phyloP scores from a whole-genome alignment of 169 alveolate species.

The Hepatocystis sp. region DNA sequence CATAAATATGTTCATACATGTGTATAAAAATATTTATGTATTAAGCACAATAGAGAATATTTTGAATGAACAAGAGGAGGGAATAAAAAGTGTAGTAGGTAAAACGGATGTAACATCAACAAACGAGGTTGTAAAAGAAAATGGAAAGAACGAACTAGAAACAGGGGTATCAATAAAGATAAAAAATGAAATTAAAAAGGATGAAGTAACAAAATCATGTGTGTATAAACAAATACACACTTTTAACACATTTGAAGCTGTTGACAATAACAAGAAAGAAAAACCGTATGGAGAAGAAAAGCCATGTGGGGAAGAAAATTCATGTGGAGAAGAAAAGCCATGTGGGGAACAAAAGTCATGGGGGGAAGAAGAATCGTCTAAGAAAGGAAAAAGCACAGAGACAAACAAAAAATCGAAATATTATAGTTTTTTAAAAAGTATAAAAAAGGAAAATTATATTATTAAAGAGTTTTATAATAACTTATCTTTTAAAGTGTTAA shows the following conservation, averaged over 20 bases:
- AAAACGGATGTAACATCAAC: neutral
- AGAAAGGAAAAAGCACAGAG: neutral
- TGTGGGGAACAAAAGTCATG: too few species aligned
- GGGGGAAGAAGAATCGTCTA: neutral
- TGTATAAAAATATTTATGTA: slow-evolving; percentile 46
- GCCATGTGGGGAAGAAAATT: too few species aligned
- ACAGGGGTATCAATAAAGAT: neutral
- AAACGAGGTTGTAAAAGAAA: neutral
- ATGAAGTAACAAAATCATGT: too few species aligned
- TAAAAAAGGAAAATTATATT: slow-evolving; percentile 34
- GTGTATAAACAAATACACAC: too few species aligned
- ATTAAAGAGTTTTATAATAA: slow-evolving; percentile 14
- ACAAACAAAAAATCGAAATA: neutral
- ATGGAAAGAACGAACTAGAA: neutral
- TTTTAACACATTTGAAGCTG: too few species aligned
- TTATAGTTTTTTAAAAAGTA: slow-evolving; percentile 1
- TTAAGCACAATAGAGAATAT: slow-evolving; percentile 12
- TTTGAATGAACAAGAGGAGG: neutral
- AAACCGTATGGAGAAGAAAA: too few species aligned
- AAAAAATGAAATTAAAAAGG: neutral
- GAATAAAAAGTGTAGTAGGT: too few species aligned
- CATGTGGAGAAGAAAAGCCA: too few species aligned
- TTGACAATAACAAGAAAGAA: too few species aligned
- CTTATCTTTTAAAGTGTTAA: slow-evolving; percentile 35
- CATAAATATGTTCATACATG: slow-evolving; percentile 44